phyloP scores from a whole-genome alignment of 805 yeast genomes.

The Candida multigemmis region DNA sequence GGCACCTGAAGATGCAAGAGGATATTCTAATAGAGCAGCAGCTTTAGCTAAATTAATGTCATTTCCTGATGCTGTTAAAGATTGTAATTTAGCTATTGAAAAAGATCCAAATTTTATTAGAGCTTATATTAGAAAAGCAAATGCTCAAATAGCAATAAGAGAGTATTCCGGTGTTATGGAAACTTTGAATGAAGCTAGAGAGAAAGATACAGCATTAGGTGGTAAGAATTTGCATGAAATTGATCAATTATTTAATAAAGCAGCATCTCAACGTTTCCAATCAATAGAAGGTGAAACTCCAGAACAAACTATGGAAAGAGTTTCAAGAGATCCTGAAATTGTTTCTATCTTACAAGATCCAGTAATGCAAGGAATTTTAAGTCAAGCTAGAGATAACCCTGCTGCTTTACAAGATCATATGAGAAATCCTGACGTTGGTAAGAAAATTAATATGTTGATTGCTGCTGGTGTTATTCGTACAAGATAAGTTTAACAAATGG shows the following conservation, averaged over 20 bases:
- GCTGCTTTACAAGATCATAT: conserved; percentile 96
- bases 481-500: conserved; percentile 41
- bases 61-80: conserved; percentile 92
- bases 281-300: conserved; percentile 83
- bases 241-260: conserved; percentile 72
- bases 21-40: conserved; percentile 97
- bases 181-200: conserved; percentile 72
- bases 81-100: conserved; percentile 83
- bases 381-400: conserved; percentile 91
- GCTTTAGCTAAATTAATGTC: conserved; percentile 90
- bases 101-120: conserved; percentile 84
- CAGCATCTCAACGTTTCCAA: conserved; percentile 70
- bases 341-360: conserved; percentile 86
- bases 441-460: conserved; percentile 79
- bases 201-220: conserved; percentile 57
- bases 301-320: conserved; percentile 89
- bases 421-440: conserved; percentile 89
- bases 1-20: conserved; percentile 95
- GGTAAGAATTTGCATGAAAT: conserved; percentile 65
- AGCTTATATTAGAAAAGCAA: conserved; percentile 96
- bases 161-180: conserved; percentile 78
- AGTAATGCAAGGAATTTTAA: conserved; percentile 89
- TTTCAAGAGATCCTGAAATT: conserved; percentile 89
- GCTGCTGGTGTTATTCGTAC: conserved; percentile 97
- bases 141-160: conserved; percentile 83